Evolutionary conservation across 179 eudicot species (phyloP).

Genomic region (Beta corolliflora): DNA sequence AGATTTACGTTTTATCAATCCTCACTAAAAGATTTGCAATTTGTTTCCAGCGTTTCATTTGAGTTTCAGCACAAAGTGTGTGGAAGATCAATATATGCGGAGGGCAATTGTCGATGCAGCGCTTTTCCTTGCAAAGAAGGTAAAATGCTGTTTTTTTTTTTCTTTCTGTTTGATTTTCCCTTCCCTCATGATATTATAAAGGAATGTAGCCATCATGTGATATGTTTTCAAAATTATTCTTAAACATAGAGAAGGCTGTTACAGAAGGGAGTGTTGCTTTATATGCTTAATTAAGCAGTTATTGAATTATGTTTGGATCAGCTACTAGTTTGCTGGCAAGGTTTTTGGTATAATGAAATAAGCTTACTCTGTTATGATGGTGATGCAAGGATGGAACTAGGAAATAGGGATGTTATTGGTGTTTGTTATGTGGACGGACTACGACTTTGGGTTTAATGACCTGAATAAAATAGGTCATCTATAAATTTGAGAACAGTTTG

Average conservation of each 20-base stretch:
- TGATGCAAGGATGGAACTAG: not conserved
- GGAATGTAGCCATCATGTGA: not conserved
- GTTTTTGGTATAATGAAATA: not conserved
- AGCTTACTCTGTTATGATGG: not conserved
- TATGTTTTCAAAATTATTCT: not conserved
- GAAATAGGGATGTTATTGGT: not conserved
- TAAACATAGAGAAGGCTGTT: not conserved
- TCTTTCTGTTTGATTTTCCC: not conserved
- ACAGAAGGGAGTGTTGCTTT: not conserved
- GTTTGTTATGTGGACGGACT: not conserved
- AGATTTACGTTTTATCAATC: not conserved
- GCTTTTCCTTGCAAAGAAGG: constrained; percentile 91
- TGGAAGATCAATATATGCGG: constrained; percentile 96
- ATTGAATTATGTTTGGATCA: too few species aligned
- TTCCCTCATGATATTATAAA: not conserved
- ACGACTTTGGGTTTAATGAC: not conserved
- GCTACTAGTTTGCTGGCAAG: not conserved
- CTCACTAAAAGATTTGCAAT: constrained; percentile 1
- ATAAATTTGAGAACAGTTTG: not conserved
- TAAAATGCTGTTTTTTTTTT: constrained; percentile 21
- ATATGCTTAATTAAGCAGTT: not conserved
- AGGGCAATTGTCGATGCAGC: constrained; percentile 92
- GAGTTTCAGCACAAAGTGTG: constrained; percentile 96
- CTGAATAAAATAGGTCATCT: not conserved
- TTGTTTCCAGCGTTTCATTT: constrained; percentile 65